Percentiles rank a stretch among this genome's conserved stretches.
Conservation (phyloP, 805 yeast species). For the Lipomyces sp. region DNA sequence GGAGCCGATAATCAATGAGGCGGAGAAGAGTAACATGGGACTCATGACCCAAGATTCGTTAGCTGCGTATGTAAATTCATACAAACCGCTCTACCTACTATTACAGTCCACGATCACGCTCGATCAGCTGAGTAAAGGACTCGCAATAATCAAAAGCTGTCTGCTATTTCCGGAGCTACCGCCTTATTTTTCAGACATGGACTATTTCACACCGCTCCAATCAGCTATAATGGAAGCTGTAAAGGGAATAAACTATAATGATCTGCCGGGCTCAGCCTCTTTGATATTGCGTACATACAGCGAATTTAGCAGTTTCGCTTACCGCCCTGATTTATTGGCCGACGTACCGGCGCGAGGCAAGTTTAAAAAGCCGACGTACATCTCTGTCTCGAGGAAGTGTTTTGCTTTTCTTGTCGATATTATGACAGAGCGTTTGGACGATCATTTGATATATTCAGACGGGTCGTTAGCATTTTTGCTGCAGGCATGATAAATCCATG, state of each 20-base stretch:
- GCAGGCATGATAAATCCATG: slow-evolving; percentile 20
- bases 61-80: slow-evolving; percentile 58
- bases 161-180: slow-evolving; percentile 73
- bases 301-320: slow-evolving; percentile 27
- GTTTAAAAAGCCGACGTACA: slow-evolving; percentile 23
- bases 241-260: slow-evolving; percentile 12
- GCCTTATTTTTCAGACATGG: slow-evolving; percentile 51
- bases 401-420: slow-evolving; percentile 13
- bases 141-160: slow-evolving; percentile 60
- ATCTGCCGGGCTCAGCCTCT: slow-evolving; percentile 9
- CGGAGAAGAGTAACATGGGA: slow-evolving; percentile 38
- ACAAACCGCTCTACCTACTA: slow-evolving; percentile 51
- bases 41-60: slow-evolving; percentile 45
- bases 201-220: slow-evolving; percentile 64
- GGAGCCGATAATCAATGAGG: slow-evolving; percentile 19
- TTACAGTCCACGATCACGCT: slow-evolving; percentile 37
- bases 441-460: slow-evolving; percentile 10
- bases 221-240: slow-evolving; percentile 52
- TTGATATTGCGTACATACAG: slow-evolving; percentile 17
- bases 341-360: slow-evolving; percentile 12
- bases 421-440: slow-evolving; percentile 3
- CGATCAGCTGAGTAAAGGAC: slow-evolving; percentile 46
- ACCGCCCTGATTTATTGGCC: slow-evolving; percentile 4
- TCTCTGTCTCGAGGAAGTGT: slow-evolving; percentile 19
- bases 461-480: slow-evolving; percentile 28